phyloP scores from a whole-genome alignment of 768 basidiomycete genomes.

The Neoboletus magnificus region DNA sequence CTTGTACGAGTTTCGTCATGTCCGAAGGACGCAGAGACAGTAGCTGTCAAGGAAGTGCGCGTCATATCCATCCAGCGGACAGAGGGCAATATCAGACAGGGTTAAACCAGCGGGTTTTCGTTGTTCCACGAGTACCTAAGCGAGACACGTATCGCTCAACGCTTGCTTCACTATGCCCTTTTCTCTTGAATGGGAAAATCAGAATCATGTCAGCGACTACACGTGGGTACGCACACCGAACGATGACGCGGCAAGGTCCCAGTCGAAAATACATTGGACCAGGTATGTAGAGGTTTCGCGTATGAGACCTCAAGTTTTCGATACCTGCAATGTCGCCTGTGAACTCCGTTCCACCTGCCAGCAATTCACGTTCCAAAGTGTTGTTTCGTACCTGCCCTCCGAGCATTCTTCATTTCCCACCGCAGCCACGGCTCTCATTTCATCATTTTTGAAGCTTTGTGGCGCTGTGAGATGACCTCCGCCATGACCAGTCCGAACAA shows the following conservation, averaged over 20 bases:
- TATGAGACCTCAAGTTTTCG: too few species aligned
- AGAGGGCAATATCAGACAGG: background rate
- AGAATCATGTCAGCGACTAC: background rate
- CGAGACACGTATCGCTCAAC: background rate
- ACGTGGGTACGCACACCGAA: background rate
- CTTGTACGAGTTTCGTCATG: constrained; percentile 3
- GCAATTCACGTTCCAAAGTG: too few species aligned
- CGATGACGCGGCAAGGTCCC: background rate
- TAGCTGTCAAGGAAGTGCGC: background rate
- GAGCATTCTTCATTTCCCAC: too few species aligned
- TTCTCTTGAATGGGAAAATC: too few species aligned
- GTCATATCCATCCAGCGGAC: background rate
- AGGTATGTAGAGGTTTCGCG: too few species aligned
- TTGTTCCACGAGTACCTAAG: background rate
- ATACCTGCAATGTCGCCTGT: too few species aligned
- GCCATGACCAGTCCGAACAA: too few species aligned
- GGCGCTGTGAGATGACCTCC: too few species aligned
- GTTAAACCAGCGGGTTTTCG: background rate
- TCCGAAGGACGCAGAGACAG: background rate
- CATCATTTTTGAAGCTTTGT: too few species aligned
- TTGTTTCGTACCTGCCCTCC: too few species aligned
- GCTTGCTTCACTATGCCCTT: background rate
- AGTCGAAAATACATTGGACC: background rate
- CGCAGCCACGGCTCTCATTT: too few species aligned
- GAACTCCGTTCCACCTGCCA: too few species aligned